Percentiles rank a stretch among this genome's conserved stretches.
Conservation (phyloP, 2,329 filamentous ascomycete species). For the Teratosphaeria destructans region DNA sequence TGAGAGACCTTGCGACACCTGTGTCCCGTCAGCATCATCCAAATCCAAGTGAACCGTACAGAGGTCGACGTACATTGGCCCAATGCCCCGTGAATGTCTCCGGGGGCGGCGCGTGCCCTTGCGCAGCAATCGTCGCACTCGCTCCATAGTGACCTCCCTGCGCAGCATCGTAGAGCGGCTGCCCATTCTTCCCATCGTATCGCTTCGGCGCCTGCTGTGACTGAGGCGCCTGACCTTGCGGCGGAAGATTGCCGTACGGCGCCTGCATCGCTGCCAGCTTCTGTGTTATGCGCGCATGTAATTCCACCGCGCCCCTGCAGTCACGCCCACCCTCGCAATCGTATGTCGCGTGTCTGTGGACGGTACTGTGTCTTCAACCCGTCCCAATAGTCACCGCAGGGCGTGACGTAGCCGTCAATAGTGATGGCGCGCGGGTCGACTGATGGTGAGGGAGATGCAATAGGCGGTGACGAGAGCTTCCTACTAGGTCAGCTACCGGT, state of each 20-base stretch:
- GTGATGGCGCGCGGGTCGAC: neutral
- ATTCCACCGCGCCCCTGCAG: neutral
- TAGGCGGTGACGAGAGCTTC: neutral
- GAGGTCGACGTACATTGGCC: conserved; percentile 63
- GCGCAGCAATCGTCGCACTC: conserved; percentile 62
- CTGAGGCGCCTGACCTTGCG: conserved; percentile 19
- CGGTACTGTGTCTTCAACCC: neutral
- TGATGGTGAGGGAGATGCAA: neutral
- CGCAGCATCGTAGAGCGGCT: conserved; percentile 36
- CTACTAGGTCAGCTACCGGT: neutral
- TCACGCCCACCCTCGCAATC: neutral
- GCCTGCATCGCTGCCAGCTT: conserved; percentile 14
- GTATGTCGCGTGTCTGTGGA: neutral
- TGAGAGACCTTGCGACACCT: conserved; percentile 91
- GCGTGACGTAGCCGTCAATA: neutral
- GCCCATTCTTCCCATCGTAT: conserved; percentile 42
- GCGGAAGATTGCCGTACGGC: conserved; percentile 19
- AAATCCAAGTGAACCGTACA: neutral
- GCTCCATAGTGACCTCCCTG: conserved; percentile 41
- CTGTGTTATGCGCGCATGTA: neutral
- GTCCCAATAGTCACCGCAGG: neutral
- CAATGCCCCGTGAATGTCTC: conserved; percentile 90
- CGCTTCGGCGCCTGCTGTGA: conserved; percentile 25
- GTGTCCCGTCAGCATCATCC: conserved; percentile 17
- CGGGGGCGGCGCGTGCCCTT: conserved; percentile 76